Evolutionary conservation across 2,329 filamentous ascomycete genomes (phyloP).

Genomic region (Phialocephala sp.): DNA sequence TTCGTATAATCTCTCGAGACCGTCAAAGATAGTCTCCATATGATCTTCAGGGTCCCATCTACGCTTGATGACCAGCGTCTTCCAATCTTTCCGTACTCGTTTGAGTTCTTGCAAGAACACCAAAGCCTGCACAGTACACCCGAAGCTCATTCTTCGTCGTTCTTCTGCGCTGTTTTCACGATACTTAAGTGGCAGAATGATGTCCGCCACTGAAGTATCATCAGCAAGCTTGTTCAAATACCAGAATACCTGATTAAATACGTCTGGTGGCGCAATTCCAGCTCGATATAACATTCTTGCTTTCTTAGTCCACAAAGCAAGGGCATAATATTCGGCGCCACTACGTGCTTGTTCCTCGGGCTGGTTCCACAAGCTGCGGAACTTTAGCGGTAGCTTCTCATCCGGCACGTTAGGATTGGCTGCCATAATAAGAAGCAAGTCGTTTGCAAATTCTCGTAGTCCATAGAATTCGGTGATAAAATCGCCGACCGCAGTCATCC

Average conservation of each 20-base stretch:
- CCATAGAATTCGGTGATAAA: neutral
- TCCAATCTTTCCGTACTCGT: neutral
- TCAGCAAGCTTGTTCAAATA: neutral
- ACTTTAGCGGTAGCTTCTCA: neutral
- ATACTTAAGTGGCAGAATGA: neutral
- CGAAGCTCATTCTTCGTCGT: neutral
- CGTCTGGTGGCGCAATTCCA: neutral
- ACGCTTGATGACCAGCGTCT: neutral
- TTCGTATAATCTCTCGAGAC: neutral
- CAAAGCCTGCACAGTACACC: neutral
- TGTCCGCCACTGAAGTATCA: neutral
- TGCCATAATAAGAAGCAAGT: neutral
- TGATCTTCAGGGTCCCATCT: neutral
- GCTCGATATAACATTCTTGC: neutral
- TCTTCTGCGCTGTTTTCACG: neutral
- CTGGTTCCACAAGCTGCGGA: neutral
- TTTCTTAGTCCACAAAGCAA: neutral
- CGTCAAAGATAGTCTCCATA: neutral
- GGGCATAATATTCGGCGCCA: neutral
- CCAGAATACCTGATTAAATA: neutral
- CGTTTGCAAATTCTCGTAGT: neutral
- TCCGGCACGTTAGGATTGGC: neutral
- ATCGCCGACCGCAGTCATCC: neutral
- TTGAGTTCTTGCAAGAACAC: neutral
- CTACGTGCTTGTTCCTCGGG: neutral